Percentiles rank a stretch among this genome's conserved stretches.
Evolutionary conservation across 192 early-diverging fungal genomes (phyloP).

Genomic region (Entophlyctis luteolus): DNA sequence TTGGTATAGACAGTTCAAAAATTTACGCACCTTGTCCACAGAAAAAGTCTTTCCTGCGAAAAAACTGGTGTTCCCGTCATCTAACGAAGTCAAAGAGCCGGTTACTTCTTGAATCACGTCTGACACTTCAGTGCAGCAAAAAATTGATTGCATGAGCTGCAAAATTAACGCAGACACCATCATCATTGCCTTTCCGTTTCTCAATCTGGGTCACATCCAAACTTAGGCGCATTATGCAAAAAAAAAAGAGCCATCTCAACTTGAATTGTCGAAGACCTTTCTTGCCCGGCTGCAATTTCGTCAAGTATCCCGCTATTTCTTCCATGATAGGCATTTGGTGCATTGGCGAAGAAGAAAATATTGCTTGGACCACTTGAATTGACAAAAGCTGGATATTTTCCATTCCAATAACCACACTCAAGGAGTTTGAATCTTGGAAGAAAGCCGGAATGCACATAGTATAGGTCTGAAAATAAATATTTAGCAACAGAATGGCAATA

Average conservation of each 20-base stretch:
- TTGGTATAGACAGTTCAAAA: background rate
- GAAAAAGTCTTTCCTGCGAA: background rate
- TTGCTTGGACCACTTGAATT: slow-evolving; percentile 19
- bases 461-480: background rate
- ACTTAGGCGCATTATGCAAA: slow-evolving; percentile 16
- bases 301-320: slow-evolving; percentile 73
- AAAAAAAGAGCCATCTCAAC: background rate
- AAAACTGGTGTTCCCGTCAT: too few species aligned
- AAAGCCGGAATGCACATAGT: slow-evolving; percentile 26
- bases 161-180: slow-evolving; percentile 69
- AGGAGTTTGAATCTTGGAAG: slow-evolving; percentile 28
- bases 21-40: background rate
- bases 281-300: slow-evolving; percentile 62
- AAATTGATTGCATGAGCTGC: slow-evolving; percentile 63
- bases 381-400: slow-evolving; percentile 27
- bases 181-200: slow-evolving; percentile 65
- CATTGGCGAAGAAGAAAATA: slow-evolving; percentile 52
- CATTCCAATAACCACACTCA: slow-evolving; percentile 19
- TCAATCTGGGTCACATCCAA: slow-evolving; percentile 33
- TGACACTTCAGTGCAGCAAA: background rate
- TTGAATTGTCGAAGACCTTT: slow-evolving; percentile 52
- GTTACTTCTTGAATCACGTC: slow-evolving; percentile 19
- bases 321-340: slow-evolving; percentile 82
- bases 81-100: too few species aligned
- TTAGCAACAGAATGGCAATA: background rate